Evolutionary conservation across 352 stramenopile species (phyloP), one percentile per base, ranked within the genome.

Genomic region (Phytophthora macrochlamydospora): DNA sequence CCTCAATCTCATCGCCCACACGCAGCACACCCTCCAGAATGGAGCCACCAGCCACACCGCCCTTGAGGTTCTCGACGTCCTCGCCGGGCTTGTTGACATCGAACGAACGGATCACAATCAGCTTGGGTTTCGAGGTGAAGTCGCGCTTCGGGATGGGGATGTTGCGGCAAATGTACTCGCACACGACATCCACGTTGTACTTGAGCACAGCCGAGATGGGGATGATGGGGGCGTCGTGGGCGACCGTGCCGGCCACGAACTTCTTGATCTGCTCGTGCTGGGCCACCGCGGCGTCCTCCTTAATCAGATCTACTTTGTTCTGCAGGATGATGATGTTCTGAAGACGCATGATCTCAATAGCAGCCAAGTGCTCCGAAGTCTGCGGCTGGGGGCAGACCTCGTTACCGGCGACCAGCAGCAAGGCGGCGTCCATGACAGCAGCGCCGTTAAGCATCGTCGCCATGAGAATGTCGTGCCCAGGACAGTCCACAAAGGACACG

Each of bases 401-500:
- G 69, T 99, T 99, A 52, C 95, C 96, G 3, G 98, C 98, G 13
- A 99, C 97, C 28, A 99, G 80, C 38, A 99, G 85, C 45, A 99
- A 85, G 3, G 98, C 98, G 42, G 98, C 98, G 78, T 99, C 98
- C 98, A 99, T 99, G 66, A 99, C 98, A 35, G 98, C 98, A 2
- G 98, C 98, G 68, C 98, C 98, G 91, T 99, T 99, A 30, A 99
- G 89, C 98, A 99, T 99, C 73, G 98, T 99, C 44, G 98, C 98
- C 98, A 99, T 99, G 65, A 99, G 92, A 91, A 99, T 99, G 80
- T 99, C 98, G 89, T 99, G 98, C 59, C 98, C 98, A 13, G 98
- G 98, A 88, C 98, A 99, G 81, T 99, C 98, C 5, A 99, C 98
- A 73, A 99, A 99, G 51, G 93, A 99, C 33, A 99, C 94, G 78